Evolutionary conservation across 495 filamentous ascomycete species (phyloP).

Genomic region (Pyronema domesticum): DNA sequence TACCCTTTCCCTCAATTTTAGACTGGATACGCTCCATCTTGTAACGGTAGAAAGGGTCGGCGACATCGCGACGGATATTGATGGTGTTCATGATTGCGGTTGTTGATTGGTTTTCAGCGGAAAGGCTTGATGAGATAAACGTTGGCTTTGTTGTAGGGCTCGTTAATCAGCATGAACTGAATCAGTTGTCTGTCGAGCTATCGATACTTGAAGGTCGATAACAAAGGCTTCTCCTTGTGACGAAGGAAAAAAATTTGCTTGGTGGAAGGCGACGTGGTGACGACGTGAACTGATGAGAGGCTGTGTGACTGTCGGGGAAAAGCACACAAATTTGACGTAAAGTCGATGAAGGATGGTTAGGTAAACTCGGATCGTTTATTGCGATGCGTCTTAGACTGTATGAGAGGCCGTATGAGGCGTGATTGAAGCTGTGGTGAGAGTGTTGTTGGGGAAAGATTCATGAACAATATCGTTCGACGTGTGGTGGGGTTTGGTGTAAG

Average conservation of each 20-base stretch:
- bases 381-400: conserved; percentile 20
- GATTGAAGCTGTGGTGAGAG: conserved; percentile 23
- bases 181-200: conserved; percentile 2
- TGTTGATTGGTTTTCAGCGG: conserved; percentile 19
- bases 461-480: conserved; percentile 17
- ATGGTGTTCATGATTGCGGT: conserved; percentile 66
- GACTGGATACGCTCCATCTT: conserved; percentile 98
- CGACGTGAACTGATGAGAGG: conserved; percentile 1
- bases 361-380: conserved; percentile 18
- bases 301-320: conserved; percentile 6
- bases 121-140: conserved; percentile 4
- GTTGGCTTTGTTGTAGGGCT: conserved; percentile 15
- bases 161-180: conserved; percentile 23
- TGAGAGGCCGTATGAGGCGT: conserved; percentile 25
- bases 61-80: conserved; percentile 97
- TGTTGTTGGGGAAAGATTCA: conserved; percentile 25
- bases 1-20: conserved; percentile 99
- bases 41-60: conserved; percentile 98
- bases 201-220: neutral
- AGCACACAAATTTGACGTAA: conserved; percentile 8
- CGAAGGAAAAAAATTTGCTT: conserved; percentile 1
- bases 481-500: conserved; percentile 1
- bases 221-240: neutral
- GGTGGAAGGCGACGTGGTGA: conserved; percentile 1
- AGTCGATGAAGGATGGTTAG: conserved; percentile 7